Conservation (phyloP, 768 basidiomycete species). For the Amanita pseudoporphyria region DNA sequence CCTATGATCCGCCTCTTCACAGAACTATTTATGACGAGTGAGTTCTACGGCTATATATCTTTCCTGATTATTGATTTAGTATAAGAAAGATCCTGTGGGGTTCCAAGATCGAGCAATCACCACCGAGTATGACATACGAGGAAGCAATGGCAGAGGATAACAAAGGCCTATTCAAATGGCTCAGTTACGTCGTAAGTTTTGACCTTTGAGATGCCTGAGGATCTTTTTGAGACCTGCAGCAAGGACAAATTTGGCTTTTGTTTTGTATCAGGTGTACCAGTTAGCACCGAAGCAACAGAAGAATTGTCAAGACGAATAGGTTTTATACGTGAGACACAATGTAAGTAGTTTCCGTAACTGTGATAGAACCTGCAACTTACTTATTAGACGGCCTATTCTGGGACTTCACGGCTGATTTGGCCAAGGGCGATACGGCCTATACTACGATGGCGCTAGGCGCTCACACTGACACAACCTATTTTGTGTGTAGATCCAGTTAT, state of each 20-base stretch:
- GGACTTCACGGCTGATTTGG: constrained; percentile 91
- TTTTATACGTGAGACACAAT: constrained; percentile 80
- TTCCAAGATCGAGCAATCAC: constrained; percentile 58
- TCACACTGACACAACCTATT: constrained; percentile 67
- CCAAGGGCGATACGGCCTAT: constrained; percentile 92
- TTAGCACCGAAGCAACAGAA: constrained; percentile 79
- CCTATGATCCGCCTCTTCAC: constrained; percentile 64
- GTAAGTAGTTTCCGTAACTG: constrained; percentile 15
- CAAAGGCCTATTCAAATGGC: constrained; percentile 68
- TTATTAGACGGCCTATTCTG: constrained; percentile 83
- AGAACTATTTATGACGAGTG: constrained; percentile 32
- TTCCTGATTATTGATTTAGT: background rate
- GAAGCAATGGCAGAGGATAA: constrained; percentile 63
- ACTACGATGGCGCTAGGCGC: constrained; percentile 80
- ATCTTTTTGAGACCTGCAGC: background rate
- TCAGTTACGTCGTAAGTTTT: constrained; percentile 62
- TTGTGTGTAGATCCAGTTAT: constrained; percentile 29
- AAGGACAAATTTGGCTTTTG: constrained; percentile 87
- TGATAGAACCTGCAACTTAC: background rate
- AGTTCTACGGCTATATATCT: background rate
- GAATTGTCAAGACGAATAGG: constrained; percentile 65
- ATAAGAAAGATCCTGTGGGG: constrained; percentile 74
- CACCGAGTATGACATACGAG: constrained; percentile 65
- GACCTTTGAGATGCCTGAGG: background rate
- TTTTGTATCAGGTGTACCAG: constrained; percentile 73